A percentile compares a stretch with the other conserved stretches of the same genome.
Evolutionary conservation across 2,329 filamentous ascomycete genomes (phyloP).

Genomic region (Taxawa tesnikishii): DNA sequence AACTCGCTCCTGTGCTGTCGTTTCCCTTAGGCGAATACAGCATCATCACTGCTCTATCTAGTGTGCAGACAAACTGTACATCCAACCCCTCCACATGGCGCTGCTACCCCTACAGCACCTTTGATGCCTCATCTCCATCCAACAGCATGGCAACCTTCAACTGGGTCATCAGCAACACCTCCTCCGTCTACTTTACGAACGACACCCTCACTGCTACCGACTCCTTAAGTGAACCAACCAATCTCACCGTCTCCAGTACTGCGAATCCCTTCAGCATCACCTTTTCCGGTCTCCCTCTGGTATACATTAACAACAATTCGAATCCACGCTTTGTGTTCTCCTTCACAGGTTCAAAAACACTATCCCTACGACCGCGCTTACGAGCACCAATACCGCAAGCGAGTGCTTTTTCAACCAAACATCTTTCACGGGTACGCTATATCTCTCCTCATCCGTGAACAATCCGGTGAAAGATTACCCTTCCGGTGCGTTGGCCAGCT

Average conservation of each 20-base stretch:
- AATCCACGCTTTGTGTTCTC: slow-evolving; percentile 48
- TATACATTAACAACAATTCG: slow-evolving; percentile 30
- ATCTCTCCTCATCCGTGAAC: slow-evolving; percentile 20
- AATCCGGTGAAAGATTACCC: not conserved
- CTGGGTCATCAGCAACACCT: slow-evolving; percentile 44
- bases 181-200: slow-evolving; percentile 25
- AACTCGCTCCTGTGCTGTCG: slow-evolving; percentile 11
- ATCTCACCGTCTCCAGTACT: slow-evolving; percentile 34
- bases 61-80: slow-evolving; percentile 43
- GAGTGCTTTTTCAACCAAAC: slow-evolving; percentile 49
- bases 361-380: slow-evolving; percentile 36
- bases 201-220: slow-evolving; percentile 49
- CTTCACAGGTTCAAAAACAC: slow-evolving; percentile 39
- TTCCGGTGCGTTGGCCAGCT: too few relatives aligned
- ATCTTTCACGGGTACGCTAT: slow-evolving; percentile 44
- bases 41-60: slow-evolving; percentile 46
- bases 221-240: slow-evolving; percentile 21
- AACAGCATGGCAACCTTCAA: slow-evolving; percentile 41
- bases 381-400: slow-evolving; percentile 31
- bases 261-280: slow-evolving; percentile 43
- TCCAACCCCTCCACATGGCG: slow-evolving; percentile 46
- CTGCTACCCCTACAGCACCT: slow-evolving; percentile 47
- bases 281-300: slow-evolving; percentile 42
- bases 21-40: slow-evolving; percentile 55
- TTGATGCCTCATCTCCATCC: slow-evolving; percentile 25